phyloP scores from a whole-genome alignment of 2,329 filamentous ascomycete species.

The Fusarium subtropicale region DNA sequence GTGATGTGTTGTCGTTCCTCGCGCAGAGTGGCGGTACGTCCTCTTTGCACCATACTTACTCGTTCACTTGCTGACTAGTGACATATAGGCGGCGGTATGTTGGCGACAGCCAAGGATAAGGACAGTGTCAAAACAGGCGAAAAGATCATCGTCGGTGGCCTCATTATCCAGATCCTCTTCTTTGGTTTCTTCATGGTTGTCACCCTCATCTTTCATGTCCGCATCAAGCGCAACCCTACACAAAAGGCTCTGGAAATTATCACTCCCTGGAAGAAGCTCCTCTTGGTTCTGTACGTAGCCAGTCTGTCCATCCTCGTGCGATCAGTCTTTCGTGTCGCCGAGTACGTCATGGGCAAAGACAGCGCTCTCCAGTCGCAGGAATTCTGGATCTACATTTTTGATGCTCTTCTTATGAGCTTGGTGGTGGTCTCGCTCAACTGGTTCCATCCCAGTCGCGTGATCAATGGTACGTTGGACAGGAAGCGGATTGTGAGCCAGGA shows the following conservation, averaged over 20 bases:
- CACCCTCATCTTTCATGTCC: slow-evolving; percentile 59
- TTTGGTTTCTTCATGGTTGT: slow-evolving; percentile 65
- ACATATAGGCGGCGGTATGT: slow-evolving; percentile 41
- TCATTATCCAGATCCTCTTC: slow-evolving; percentile 66
- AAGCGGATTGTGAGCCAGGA: slow-evolving; percentile 43
- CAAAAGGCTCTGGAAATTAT: slow-evolving; percentile 33
- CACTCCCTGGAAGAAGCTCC: slow-evolving; percentile 50
- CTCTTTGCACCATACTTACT: not conserved
- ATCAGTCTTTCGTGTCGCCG: slow-evolving; percentile 57
- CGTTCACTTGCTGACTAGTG: not conserved
- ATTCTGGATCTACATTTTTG: slow-evolving; percentile 54
- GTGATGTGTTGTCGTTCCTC: slow-evolving; percentile 61
- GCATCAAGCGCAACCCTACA: slow-evolving; percentile 41
- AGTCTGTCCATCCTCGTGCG: slow-evolving; percentile 55
- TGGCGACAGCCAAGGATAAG: slow-evolving; percentile 45
- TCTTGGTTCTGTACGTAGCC: slow-evolving; percentile 44
- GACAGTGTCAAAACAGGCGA: slow-evolving; percentile 52
- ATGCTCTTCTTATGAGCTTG: slow-evolving; percentile 52
- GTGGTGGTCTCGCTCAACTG: slow-evolving; percentile 45
- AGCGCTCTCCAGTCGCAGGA: slow-evolving; percentile 53
- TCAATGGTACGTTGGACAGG: slow-evolving; percentile 32
- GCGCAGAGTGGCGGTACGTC: slow-evolving; percentile 47
- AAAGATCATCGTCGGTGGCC: slow-evolving; percentile 63
- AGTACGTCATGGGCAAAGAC: slow-evolving; percentile 54
- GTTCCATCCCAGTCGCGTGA: slow-evolving; percentile 47